Evolutionary conservation across 257 asterid genomes (phyloP), one percentile per base, ranked within the genome.

Genomic region (Plantago major): DNA sequence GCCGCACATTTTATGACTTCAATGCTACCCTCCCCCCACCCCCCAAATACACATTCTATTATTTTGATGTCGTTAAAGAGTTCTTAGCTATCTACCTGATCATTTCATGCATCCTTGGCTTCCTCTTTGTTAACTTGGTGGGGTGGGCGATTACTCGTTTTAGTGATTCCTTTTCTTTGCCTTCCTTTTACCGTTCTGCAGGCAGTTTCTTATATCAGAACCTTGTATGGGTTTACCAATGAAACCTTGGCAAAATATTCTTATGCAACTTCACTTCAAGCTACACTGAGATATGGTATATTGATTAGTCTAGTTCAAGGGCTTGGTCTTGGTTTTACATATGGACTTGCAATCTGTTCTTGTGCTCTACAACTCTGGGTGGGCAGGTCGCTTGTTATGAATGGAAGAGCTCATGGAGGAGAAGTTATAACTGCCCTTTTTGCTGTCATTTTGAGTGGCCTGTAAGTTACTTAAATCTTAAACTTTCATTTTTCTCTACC

Each of bases 301-400:
- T 76, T 93, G 79, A 93, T 93, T 68, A 93, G 99, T 82, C 94
- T 93, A 42, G 99, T 93, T 73, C 99, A 93, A 93, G 99, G 99
- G 57, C 99, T 93, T 84, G 99, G 99, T 43, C 99, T 93, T 71
- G 99, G 99, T 59, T 93, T 93, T 78, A 93, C 99, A 4, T 93
- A 93, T 68, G 99, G 99, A 74, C 99, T 93, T 71, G 99, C 99
- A 46, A 93, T 93, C 69, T 89, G 99, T 78, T 93, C 99, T 67
- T 93, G 99, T 74, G 94, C 99, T 58, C 76, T 93, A 82, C 99
- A 93, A 84, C 96, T 93, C 70, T 89, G 99, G 99, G 97, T 89
- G 62, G 99, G 99, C 70, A 85, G 97, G 74, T 82, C 87, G 70
- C 83, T 93, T 62, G 95, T 93, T 66, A 71, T 68, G 7, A 82